phyloP scores from a whole-genome alignment of 257 asterid species.

The Dorcoceras hygrometricum region DNA sequence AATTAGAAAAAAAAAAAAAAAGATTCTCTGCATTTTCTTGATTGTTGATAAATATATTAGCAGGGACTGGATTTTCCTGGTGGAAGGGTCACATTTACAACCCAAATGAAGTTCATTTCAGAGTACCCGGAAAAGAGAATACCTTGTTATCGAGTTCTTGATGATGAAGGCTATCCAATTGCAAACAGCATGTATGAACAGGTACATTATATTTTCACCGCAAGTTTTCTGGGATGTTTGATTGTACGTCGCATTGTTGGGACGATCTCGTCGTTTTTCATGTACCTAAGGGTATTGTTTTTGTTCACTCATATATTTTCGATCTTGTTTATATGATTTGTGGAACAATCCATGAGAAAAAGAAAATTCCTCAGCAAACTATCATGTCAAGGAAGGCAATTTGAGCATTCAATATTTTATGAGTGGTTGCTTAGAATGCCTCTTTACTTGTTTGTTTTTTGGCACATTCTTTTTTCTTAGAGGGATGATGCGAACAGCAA shows the following conservation, averaged over 20 bases:
- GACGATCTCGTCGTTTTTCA: not conserved
- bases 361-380: not conserved
- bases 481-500: not conserved
- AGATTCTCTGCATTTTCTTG: not conserved
- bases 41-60: not conserved
- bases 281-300: not conserved
- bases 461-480: not conserved
- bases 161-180: conserved; percentile 62
- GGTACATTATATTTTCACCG: conserved; percentile 32
- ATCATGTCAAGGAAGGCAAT: not conserved
- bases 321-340: not conserved
- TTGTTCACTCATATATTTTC: not conserved
- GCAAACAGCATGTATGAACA: conserved; percentile 45
- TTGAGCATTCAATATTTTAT: not conserved
- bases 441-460: not conserved
- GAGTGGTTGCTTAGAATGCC: not conserved
- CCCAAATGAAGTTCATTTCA: conserved; percentile 61
- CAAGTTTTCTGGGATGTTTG: not conserved
- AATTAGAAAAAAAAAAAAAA: too few species aligned
- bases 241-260: not conserved
- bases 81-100: conserved; percentile 64
- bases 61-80: conserved; percentile 86
- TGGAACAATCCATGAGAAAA: not conserved
- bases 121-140: conserved; percentile 58
- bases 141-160: conserved; percentile 87